Evolutionary conservation across 1,284 basidiomycete genomes (phyloP).

Genomic region (Pulchroboletus neoregius): DNA sequence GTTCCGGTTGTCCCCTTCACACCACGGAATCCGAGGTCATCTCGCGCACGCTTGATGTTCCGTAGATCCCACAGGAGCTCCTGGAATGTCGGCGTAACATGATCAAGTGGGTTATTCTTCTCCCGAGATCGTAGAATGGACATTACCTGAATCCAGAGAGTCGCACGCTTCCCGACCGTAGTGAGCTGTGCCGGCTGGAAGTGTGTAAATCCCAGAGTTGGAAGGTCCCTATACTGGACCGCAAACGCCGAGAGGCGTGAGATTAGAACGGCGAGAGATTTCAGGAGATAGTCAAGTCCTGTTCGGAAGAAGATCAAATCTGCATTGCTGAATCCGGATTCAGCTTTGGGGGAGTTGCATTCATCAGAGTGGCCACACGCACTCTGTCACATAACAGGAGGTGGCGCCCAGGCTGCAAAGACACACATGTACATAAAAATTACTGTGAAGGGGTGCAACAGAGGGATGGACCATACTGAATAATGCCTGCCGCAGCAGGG

Average conservation of each 20-base stretch:
- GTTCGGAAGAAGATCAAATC: slow-evolving; percentile 95
- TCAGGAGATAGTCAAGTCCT: slow-evolving; percentile 81
- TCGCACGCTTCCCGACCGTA: slow-evolving; percentile 99
- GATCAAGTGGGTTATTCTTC: slow-evolving; percentile 1
- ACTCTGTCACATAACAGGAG: slow-evolving; percentile 99
- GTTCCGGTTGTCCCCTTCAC: slow-evolving; percentile 99
- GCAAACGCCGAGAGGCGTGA: slow-evolving; percentile 83
- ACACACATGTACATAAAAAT: slow-evolving; percentile 11
- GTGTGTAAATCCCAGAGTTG: slow-evolving; percentile 96
- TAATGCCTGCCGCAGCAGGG: slow-evolving; percentile 94
- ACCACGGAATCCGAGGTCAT: slow-evolving; percentile 96
- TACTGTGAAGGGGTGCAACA: slow-evolving; percentile 6
- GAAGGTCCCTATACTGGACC: slow-evolving; percentile 68
- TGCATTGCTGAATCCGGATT: slow-evolving; percentile 66
- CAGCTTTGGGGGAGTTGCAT: slow-evolving; percentile 10
- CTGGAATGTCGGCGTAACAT: slow-evolving; percentile 34
- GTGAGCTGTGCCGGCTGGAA: slow-evolving; percentile 99
- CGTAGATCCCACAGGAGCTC: slow-evolving; percentile 97
- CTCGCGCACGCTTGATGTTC: slow-evolving; percentile 86
- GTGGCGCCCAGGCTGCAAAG: slow-evolving; percentile 82
- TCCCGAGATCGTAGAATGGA: slow-evolving; percentile 7
- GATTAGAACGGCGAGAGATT: slow-evolving; percentile 87
- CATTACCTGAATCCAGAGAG: slow-evolving; percentile 88
- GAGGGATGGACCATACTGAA: slow-evolving; percentile 60
- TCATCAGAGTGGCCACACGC: slow-evolving; percentile 30